Percentiles rank a stretch among this genome's conserved stretches.
Evolutionary conservation across 2,329 filamentous ascomycete genomes (phyloP).

Genomic region (Fusarium siculi): DNA sequence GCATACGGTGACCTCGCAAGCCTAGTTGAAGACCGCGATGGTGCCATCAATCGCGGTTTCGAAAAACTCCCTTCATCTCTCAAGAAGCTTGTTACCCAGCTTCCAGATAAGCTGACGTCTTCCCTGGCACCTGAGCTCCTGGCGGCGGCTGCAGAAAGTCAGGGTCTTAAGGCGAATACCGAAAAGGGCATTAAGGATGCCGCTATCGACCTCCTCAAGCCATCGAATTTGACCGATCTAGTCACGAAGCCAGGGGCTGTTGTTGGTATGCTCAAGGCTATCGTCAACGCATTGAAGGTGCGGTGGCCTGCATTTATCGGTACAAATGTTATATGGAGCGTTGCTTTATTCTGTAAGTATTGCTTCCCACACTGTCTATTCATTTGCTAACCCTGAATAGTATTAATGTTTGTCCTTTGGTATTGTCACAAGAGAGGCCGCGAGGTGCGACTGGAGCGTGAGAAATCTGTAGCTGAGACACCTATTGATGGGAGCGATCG

Average conservation of each 20-base stretch:
- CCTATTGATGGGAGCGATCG: conserved; percentile 53
- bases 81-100: conserved; percentile 84
- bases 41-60: conserved; percentile 67
- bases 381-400: conserved; percentile 52
- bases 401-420: conserved; percentile 94
- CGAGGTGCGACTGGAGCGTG: conserved; percentile 80
- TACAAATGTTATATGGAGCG: conserved; percentile 89
- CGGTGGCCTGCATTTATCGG: conserved; percentile 92
- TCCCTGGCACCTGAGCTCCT: conserved; percentile 83
- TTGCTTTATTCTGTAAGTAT: conserved; percentile 83
- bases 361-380: background rate
- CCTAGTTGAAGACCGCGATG: conserved; percentile 70
- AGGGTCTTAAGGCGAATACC: conserved; percentile 68
- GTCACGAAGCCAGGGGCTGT: conserved; percentile 89
- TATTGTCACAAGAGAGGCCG: conserved; percentile 96
- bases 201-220: conserved; percentile 73
- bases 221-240: conserved; percentile 80
- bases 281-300: conserved; percentile 86
- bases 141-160: conserved; percentile 80
- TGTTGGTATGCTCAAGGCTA: conserved; percentile 85
- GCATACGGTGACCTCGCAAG: conserved; percentile 86
- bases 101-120: conserved; percentile 83
- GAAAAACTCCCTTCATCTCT: conserved; percentile 80
- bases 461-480: conserved; percentile 52
- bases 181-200: conserved; percentile 68